A percentile compares a stretch with the other conserved stretches of the same genome.
These are phyloP conservation scores for Colletotrichum costaricense DNA, from an alignment of 2,329 filamentous ascomycete species.

Conservation along the genomic window DNA sequence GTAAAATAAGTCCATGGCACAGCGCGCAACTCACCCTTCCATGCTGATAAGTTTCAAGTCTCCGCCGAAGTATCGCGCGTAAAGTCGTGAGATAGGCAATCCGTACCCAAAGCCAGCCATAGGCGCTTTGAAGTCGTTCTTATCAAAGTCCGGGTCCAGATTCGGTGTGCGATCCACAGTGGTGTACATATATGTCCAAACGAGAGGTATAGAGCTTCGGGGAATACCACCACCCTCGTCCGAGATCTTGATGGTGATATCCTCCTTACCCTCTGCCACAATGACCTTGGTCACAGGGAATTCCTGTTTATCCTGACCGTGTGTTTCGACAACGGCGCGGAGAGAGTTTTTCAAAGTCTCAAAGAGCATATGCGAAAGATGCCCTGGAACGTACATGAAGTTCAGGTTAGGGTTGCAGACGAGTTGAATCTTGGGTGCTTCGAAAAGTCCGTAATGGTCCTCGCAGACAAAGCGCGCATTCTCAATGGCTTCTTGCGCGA, in stretches of 20 bases:
- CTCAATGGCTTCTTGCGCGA: conserved; percentile 97
- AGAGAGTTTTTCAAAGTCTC: conserved; percentile 99
- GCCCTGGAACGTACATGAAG: conserved; percentile 99
- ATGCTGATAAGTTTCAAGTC: conserved; percentile 98
- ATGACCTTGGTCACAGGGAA: conserved; percentile 98
- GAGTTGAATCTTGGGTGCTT: conserved; percentile 95
- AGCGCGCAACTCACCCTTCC: conserved; percentile 81
- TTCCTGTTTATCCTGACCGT: conserved; percentile 94
- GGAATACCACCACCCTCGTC: conserved; percentile 98
- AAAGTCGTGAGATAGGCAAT: conserved; percentile 90
- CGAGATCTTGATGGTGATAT: conserved; percentile 98
- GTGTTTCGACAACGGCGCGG: conserved; percentile 93
- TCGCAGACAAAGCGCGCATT: conserved; percentile 99
- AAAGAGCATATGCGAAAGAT: conserved; percentile 99
- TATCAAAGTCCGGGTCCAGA: conserved; percentile 96
- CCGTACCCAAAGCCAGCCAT: conserved; percentile 99
- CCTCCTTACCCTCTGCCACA: conserved; percentile 96
- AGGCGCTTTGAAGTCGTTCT: conserved; percentile 98
- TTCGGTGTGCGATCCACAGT: conserved; percentile 96
- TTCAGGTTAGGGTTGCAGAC: conserved; percentile 94
- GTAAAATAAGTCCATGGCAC: not conserved
- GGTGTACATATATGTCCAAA: conserved; percentile 99
- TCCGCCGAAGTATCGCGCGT: conserved; percentile 96
- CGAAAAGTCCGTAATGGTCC: conserved; percentile 97
- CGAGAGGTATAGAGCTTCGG: conserved; percentile 89